These are phyloP conservation scores for Penicillium occitanis DNA, from an alignment of 2,329 filamentous ascomycete genomes.

Conservation along the genomic window DNA sequence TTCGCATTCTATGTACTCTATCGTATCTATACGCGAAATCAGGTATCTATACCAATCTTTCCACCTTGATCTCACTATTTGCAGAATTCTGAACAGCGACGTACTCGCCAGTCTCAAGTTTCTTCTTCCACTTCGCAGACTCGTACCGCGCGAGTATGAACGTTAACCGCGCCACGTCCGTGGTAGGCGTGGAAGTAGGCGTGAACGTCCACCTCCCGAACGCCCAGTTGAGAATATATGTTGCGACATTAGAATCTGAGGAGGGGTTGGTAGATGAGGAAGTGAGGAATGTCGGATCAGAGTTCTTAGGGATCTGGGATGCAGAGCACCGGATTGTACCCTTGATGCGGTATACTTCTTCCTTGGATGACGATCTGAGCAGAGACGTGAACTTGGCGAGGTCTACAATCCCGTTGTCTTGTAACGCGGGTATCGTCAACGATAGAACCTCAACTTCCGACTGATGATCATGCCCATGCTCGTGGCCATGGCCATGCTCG, in stretches of 20 bases:
- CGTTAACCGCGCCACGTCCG: conserved; percentile 42
- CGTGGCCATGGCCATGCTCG: conserved; percentile 21
- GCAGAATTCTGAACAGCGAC: conserved; percentile 27
- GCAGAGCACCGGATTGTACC: conserved; percentile 55
- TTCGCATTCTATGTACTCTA: not conserved
- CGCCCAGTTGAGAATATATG: conserved; percentile 96
- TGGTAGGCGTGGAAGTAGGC: conserved; percentile 36
- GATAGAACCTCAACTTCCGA: conserved; percentile 89
- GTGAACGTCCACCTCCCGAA: conserved; percentile 96
- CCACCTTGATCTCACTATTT: conserved; percentile 33
- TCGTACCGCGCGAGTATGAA: conserved; percentile 51
- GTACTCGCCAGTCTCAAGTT: conserved; percentile 43
- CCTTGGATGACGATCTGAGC: conserved; percentile 74
- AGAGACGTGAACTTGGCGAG: conserved; percentile 63
- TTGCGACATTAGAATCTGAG: conserved; percentile 28
- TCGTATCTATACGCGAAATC: not conserved
- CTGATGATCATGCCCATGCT: conserved; percentile 60
- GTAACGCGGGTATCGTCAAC: conserved; percentile 56
- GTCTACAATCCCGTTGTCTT: conserved; percentile 41
- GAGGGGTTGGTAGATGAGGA: conserved; percentile 4
- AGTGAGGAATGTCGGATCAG: conserved; percentile 20
- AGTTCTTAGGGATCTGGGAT: conserved; percentile 35
- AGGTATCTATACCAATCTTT: conserved; percentile 32
- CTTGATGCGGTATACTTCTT: conserved; percentile 96
- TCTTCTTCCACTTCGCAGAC: conserved; percentile 51